Base-by-base conservation (phyloP, 2,329 filamentous ascomycete genomes). In the Fusarium odoratissimum region DNA sequence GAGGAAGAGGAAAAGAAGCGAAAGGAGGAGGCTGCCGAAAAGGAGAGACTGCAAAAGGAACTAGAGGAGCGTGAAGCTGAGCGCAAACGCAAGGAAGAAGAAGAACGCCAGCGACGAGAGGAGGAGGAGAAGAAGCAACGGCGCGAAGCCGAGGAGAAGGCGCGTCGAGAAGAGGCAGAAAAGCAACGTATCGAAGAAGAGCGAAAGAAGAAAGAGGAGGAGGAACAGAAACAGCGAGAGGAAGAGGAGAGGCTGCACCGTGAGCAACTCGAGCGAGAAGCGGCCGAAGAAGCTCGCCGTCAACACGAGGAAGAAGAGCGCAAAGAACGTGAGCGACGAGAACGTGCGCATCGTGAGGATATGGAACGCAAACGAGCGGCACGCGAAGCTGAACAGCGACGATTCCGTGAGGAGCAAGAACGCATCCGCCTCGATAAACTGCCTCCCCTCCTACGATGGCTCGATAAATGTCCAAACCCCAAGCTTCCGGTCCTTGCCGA, bases 401-500 rank as follows among this genome's bases (percentile, higher is more conserved):
- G 86, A 51, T 77, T 86, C 17, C 86, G 83, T 31, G 84, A 89
- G 71, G 87, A 91, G 74, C 83, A 88, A 76, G 88, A 90, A 73
- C 85, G 84, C 33, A 80, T 82, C 37, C 86, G 88, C 21, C 76
- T 91, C 33, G 84, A 86, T 42, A 90, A 87, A 72, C 79, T 92
- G 23, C 90, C 90, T 8, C 86, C 89, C 42, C 81, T 91, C 38
- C 79, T 92, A 48, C 87, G 86, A 52, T 92, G 90, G 90, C 85
- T 92, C 30, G 86, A 90, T 60, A 80, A 79, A 25, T 86, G 83
- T 52, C 76, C 83, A 10, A 86, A 90, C 66, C 86, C 89, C 19
- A 89, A 87, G 77, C 81, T 81, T 10, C 77, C 84, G 10, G 82
- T 84, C 25, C 77, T 89, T 54, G 88, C 89, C 8, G 82, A 85